phyloP scores from a whole-genome alignment of 164 flowering plant genomes.

The Sextonia rubra region DNA sequence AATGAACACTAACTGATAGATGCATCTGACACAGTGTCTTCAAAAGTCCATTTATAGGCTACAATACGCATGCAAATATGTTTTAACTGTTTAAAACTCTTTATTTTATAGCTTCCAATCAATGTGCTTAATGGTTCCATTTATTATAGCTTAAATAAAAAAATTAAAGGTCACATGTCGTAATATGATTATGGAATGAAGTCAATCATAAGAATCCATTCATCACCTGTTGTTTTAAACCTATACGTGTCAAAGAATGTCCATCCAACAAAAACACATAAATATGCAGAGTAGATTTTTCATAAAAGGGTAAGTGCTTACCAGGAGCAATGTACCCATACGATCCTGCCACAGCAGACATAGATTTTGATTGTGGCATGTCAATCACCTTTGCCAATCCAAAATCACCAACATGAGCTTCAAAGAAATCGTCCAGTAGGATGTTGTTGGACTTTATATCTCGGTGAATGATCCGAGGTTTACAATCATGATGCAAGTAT shows the following conservation, averaged over 20 bases:
- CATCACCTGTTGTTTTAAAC: neutral
- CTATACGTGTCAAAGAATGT: neutral
- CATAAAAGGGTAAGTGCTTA: conserved; percentile 22
- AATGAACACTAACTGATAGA: neutral
- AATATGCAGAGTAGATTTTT: neutral
- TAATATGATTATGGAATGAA: too few species aligned
- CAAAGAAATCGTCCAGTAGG: conserved; percentile 69
- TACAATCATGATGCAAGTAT: conserved; percentile 94
- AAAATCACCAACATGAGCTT: conserved; percentile 99
- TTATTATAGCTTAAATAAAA: neutral
- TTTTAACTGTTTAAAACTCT: too few species aligned
- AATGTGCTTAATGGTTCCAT: neutral
- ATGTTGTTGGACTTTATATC: conserved; percentile 95
- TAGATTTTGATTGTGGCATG: conserved; percentile 89
- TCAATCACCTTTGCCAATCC: conserved; percentile 95
- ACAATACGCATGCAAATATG: neutral
- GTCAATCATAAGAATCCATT: neutral
- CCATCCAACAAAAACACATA: neutral
- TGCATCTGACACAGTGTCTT: neutral
- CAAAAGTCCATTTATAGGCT: neutral
- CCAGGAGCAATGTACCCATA: conserved; percentile 99
- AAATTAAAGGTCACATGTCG: too few species aligned
- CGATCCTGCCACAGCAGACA: conserved; percentile 99
- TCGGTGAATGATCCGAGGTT: conserved; percentile 89
- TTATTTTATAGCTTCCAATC: neutral